A percentile compares a stretch with the other conserved stretches of the same genome.
Evolutionary conservation across 352 stramenopile species (phyloP).

Genomic region (Pythium angustatum): DNA sequence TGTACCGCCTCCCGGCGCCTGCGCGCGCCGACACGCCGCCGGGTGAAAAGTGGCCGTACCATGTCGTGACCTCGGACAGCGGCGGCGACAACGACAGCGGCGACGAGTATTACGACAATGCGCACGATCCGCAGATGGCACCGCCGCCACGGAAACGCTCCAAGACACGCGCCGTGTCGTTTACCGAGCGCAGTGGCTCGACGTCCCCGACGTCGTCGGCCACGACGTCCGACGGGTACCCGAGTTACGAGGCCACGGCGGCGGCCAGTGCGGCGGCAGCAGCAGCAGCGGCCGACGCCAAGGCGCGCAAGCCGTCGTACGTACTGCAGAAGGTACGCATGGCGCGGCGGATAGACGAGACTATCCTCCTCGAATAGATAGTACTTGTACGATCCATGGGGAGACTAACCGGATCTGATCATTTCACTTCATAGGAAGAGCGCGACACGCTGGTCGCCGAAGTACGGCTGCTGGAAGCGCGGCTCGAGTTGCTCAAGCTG

Average conservation of each 20-base stretch:
- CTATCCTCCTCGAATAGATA: neutral
- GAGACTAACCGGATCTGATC: neutral
- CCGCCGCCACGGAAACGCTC: neutral
- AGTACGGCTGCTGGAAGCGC: constrained; percentile 7
- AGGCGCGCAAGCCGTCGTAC: constrained; percentile 12
- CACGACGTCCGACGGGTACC: neutral
- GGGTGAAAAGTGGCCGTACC: constrained; percentile 7
- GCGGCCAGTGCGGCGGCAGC: too few relatives aligned
- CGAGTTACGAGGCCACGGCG: too few relatives aligned
- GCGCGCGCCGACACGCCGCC: neutral
- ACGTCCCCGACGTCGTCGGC: constrained; percentile 3
- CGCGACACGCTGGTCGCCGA: constrained; percentile 8
- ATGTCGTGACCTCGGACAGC: constrained; percentile 3
- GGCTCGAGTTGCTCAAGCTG: constrained; percentile 23
- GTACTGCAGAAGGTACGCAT: constrained; percentile 2
- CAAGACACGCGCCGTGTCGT: constrained; percentile 7
- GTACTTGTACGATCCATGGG: neutral
- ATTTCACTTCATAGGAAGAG: constrained; percentile 5
- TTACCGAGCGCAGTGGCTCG: neutral
- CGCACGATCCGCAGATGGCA: too few relatives aligned
- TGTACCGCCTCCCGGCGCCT: neutral
- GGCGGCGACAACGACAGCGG: constrained; percentile 6
- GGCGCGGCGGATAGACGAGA: too few relatives aligned
- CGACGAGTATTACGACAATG: neutral
- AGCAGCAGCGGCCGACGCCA: neutral